Base-by-base conservation (phyloP, 495 filamentous ascomycete species). In the Neurospora sp. region DNA sequence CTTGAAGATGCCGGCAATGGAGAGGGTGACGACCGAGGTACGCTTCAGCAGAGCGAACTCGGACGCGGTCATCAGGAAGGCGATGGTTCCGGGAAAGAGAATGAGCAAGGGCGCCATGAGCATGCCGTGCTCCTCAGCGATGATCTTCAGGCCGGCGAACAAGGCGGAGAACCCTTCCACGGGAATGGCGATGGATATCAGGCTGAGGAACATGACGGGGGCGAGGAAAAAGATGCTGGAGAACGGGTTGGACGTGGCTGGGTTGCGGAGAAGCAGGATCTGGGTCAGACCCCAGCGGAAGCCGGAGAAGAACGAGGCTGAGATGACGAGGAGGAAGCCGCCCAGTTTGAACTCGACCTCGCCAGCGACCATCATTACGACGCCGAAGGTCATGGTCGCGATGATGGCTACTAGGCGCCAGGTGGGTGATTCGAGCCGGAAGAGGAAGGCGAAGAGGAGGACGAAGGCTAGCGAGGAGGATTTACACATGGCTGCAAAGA, bases 361-460 rank as follows among this genome's bases (percentile, higher is more conserved):
- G 34, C 94, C 94, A 3, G 94, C 92, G 4, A 99, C 96, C 96
- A 99, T 99, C 94, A 98, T 97, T 75, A 98, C 87, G 34, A 99
- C 96, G 71, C 96, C 96, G 3, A 90, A 77, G 1, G 94, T 99
- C 96, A 99, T 98, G 74, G 92, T 91, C 69, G 88, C 87, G 74
- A 99, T 98, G 75, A 99, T 93, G 42, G 88, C 82, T 31, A 97
- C 91, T 28, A 99, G 87, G 75, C 90, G 91, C 84, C 92, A 89
- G 0, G 94, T 97, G 0, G 93, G 93, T 7, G 88, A 87, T 82
- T 99, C 96, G 38, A 99, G 90, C 42, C 91, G 91, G 86, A 99
- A 98, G 70, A 96, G 77, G 80, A 99, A 97, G 73, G 96, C 96
- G 82, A 99, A 99, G 72, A 97, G 77, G 9, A 99, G 90, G 69